Conservation (phyloP, 345 rosid species). For the Psidium guajava region DNA sequence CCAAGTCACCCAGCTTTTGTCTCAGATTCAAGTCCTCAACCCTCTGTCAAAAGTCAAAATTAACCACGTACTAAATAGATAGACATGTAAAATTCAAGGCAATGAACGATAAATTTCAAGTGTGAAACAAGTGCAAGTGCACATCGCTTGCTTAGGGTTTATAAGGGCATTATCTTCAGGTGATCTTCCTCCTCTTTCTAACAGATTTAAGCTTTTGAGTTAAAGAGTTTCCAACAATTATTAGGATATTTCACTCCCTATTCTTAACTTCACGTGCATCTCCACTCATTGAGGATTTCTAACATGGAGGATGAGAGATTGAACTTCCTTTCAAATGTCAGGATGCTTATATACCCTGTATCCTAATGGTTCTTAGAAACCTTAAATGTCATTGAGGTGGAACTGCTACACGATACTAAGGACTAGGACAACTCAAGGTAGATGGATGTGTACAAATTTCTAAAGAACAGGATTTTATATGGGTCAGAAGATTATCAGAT, state of each 20-base stretch:
- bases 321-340: not conserved
- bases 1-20: slow-evolving; percentile 39
- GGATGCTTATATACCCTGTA: not conserved
- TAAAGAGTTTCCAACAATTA: not conserved
- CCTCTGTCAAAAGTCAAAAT: slow-evolving; percentile 32
- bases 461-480: not conserved
- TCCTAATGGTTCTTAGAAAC: not conserved
- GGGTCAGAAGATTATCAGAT: not conserved
- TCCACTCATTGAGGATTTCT: not conserved
- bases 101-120: not conserved
- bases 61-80: not conserved
- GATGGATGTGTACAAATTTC: not conserved
- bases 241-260: not conserved
- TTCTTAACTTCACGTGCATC: not conserved
- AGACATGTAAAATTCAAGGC: not conserved
- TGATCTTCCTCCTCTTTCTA: not conserved
- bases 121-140: not conserved
- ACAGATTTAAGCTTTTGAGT: not conserved
- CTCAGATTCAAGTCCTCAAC: slow-evolving; percentile 49
- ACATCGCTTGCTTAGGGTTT: not conserved
- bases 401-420: not conserved
- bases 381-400: not conserved
- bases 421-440: not conserved
- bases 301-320: not conserved
- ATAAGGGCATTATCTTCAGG: not conserved